Base-by-base conservation (phyloP, 2,329 filamentous ascomycete genomes). In the Fusarium tricinctum region DNA sequence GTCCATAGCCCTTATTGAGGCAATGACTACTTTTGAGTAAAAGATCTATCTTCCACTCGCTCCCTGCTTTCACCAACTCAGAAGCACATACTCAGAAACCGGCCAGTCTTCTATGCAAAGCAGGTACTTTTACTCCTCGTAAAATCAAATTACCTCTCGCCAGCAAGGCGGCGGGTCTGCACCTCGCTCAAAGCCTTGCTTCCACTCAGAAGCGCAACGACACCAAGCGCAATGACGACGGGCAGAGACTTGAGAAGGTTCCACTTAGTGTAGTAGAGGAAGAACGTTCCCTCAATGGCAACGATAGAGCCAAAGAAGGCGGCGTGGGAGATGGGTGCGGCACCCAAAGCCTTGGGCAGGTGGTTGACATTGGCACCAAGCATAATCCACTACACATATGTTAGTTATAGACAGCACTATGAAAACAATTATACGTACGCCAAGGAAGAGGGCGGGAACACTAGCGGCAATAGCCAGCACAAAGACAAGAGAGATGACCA, bases 241-340 rank as follows among this genome's bases (percentile, higher is more conserved):
- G 94, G 94, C 49, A 99, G 84, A 15, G 89, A 89, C 83, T 97
- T 91, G 85, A 98, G 97, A 45, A 99, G 84, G 76, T 91, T 97
- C 94, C 95, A 97, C 76, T 83, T 88, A 53, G 88, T 91, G 81
- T 98, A 98, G 86, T 99, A 99, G 70, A 97, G 82, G 83, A 96
- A 95, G 82, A 99, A 97, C 58, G 97, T 89, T 17, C 88, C 92
- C 80, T 99, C 96, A 84, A 99, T 92, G 22, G 90, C 89, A 39
- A 97, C 65, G 57, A 99, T 89, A 7, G 94, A 97, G 51, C 92
- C 92, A 72, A 97, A 92, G 84, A 98, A 99, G 33, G 94, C 79
- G 30, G 84, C 83, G 78, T 99, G 95, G 7, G 95, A 91, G 43
- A 97, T 73, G 3, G 96, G 95, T 1, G 93, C 92, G 22, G 87